phyloP scores from a whole-genome alignment of 2,329 filamentous ascomycete genomes.

The Beauveria pseudobassiana region DNA sequence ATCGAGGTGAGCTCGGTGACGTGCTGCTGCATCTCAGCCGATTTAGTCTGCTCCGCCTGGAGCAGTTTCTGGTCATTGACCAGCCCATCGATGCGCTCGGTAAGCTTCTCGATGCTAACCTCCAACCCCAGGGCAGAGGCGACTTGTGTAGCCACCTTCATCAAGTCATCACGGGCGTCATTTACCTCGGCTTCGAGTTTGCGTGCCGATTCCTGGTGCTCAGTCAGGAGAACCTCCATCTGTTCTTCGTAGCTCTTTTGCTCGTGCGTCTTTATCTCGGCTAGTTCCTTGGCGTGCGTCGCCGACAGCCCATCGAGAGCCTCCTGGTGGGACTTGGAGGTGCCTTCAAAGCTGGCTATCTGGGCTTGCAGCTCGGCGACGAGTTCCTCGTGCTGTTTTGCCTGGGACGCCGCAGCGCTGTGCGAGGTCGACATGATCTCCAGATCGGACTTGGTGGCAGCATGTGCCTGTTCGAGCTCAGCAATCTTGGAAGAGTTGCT shows the following conservation, averaged over 20 bases:
- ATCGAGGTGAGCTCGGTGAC: conserved; percentile 48
- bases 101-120: conserved; percentile 60
- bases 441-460: conserved; percentile 57
- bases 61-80: conserved; percentile 54
- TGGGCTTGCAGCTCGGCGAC: conserved; percentile 49
- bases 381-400: conserved; percentile 38
- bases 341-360: conserved; percentile 51
- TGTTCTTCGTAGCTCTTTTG: conserved; percentile 51
- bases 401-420: conserved; percentile 40
- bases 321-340: conserved; percentile 47
- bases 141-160: conserved; percentile 57
- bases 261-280: conserved; percentile 39
- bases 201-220: conserved; percentile 50
- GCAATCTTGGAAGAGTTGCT: conserved; percentile 62
- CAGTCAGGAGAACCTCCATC: conserved; percentile 49
- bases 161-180: conserved; percentile 58
- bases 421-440: conserved; percentile 57
- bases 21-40: conserved; percentile 47
- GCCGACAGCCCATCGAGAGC: conserved; percentile 41
- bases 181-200: conserved; percentile 55
- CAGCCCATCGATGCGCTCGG: conserved; percentile 52
- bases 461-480: conserved; percentile 66
- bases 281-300: conserved; percentile 43
- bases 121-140: conserved; percentile 53
- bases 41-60: conserved; percentile 49